Evolutionary conservation across 371 early-diverging fungal species (phyloP), one percentile per base, ranked within the genome.

Genomic region (Chytridium lagenaria): DNA sequence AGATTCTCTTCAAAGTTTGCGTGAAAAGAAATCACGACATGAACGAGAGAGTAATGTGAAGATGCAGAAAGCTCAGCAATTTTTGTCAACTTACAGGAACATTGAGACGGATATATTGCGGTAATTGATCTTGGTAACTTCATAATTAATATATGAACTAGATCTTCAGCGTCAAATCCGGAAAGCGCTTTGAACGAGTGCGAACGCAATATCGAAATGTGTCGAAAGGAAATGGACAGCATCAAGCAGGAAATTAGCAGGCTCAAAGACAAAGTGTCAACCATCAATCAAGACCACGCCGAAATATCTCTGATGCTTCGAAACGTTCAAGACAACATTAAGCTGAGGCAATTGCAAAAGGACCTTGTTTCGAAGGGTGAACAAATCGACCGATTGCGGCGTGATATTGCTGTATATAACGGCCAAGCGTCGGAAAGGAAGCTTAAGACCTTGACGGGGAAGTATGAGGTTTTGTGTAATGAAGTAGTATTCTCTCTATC

Each of bases 291-390:
- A 51, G 22, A 74, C n/a, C 16, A 64, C 10, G 31, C 77, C 52
- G 72, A 80, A 26, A 57, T 75, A 31, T 55, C 73, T 28, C 57
- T 84, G 0, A 67, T 85, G 0, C 85, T 89, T 70, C 84, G 92
- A 10, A 88, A 87, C 36, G 80, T 94, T 28, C 81, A 87, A 3
- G 92, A 92, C 72, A 93, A 92, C 59, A 67, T 92, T 44, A 82
- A 87, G n/a, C 86, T 85, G 34, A 80, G 89, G 19, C 72, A 86
- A 12, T 77, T 86, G 63, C 67, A 82, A 33, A 59, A 59, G 5
- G 75, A 87, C 38, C 59, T 86, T 28, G 50, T 44, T 12, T 77
- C 76, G 19, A 30, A 84, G 0, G 66, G 77, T 16, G 52, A 69
- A 3, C 74, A 87, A 66, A 83, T 81, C 22, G 57, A 0, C 15